Percentiles rank a stretch among this genome's conserved stretches.
Conservation (phyloP, 2,329 filamentous ascomycete genomes). For the Pseudodiploospora longispora region DNA sequence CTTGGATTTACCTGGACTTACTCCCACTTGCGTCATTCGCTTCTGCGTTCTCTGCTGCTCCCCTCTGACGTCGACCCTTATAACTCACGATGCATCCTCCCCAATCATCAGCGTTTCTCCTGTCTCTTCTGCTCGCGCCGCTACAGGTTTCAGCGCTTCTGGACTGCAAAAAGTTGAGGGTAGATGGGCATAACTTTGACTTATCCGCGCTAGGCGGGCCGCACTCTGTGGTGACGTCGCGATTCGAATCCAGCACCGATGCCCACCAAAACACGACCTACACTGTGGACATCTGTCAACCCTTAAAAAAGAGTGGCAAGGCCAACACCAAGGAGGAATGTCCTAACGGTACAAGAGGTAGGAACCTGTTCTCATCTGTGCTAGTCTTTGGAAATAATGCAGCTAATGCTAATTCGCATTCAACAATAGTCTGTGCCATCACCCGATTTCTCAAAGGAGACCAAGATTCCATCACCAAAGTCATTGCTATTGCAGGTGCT, state of each 20-base stretch:
- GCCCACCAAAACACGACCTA: slow-evolving; percentile 64
- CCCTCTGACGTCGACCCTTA: neutral
- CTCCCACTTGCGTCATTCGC: too few relatives aligned
- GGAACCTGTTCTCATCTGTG: slow-evolving; percentile 10
- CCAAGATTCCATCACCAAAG: slow-evolving; percentile 41
- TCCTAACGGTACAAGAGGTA: slow-evolving; percentile 61
- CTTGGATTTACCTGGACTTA: too few relatives aligned
- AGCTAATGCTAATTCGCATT: neutral
- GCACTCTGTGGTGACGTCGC: slow-evolving; percentile 57
- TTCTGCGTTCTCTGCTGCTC: neutral
- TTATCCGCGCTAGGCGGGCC: slow-evolving; percentile 56
- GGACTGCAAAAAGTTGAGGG: slow-evolving; percentile 53
- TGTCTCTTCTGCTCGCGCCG: slow-evolving; percentile 30
- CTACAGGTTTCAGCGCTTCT: slow-evolving; percentile 40
- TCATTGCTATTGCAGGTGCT: slow-evolving; percentile 68
- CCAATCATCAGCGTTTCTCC: slow-evolving; percentile 26
- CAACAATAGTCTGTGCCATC: slow-evolving; percentile 59
- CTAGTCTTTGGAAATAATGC: neutral
- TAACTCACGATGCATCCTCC: slow-evolving; percentile 30
- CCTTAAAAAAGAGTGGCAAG: slow-evolving; percentile 54
- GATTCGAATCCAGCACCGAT: slow-evolving; percentile 42
- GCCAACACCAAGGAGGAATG: slow-evolving; percentile 52
- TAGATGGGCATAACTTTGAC: slow-evolving; percentile 55
- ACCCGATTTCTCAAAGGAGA: slow-evolving; percentile 46
- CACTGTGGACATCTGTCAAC: slow-evolving; percentile 67